phyloP scores from a whole-genome alignment of 192 early-diverging fungal species.

The Coemansia sp. region DNA sequence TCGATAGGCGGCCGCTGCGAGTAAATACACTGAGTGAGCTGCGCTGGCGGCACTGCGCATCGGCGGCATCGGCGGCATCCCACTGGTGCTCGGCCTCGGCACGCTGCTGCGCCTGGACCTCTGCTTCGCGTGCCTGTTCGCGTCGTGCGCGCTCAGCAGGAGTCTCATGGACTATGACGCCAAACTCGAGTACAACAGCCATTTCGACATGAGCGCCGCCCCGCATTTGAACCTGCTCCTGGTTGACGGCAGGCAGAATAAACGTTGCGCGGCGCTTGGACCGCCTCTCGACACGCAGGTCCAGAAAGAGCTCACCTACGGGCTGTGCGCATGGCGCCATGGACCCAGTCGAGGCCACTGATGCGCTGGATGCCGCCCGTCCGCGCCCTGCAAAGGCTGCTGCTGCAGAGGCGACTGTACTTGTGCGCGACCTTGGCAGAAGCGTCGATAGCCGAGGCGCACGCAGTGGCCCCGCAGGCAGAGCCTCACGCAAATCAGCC shows the following conservation, averaged over 20 bases:
- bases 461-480: constrained; percentile 14
- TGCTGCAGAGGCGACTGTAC: constrained; percentile 25
- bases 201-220: constrained; percentile 52
- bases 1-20: constrained; percentile 43
- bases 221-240: constrained; percentile 49
- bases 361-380: constrained; percentile 45
- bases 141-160: constrained; percentile 24
- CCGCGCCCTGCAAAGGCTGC: not conserved
- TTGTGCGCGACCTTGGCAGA: constrained; percentile 35
- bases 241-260: constrained; percentile 43
- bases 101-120: constrained; percentile 15
- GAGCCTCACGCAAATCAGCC: not conserved
- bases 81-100: constrained; percentile 27
- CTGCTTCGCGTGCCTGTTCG: constrained; percentile 11
- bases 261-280: constrained; percentile 47
- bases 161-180: constrained; percentile 51
- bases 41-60: constrained; percentile 29
- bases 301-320: constrained; percentile 53
- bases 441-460: constrained; percentile 38
- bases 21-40: constrained; percentile 50
- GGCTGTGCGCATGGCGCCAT: constrained; percentile 19
- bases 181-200: constrained; percentile 50
- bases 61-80: constrained; percentile 31
- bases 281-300: constrained; percentile 41
- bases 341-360: not conserved